Evolutionary conservation across 2,329 filamentous ascomycete species (phyloP).

Genomic region (Pseudocercospora cruenta): DNA sequence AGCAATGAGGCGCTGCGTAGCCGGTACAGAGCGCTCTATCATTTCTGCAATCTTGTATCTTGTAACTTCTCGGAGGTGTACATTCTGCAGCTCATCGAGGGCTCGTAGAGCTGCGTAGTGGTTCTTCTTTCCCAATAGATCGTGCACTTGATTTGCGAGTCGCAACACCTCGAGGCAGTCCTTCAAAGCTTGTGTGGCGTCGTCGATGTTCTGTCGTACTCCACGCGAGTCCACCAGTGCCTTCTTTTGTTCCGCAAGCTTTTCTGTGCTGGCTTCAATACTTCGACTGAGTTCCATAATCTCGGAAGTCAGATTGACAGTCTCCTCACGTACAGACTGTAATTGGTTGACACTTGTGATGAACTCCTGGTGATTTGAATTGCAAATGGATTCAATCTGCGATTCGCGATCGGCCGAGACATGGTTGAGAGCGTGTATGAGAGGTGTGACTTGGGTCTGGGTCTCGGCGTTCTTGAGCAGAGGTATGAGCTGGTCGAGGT

Average conservation of each 20-base stretch:
- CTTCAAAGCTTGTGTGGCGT: conserved; percentile 83
- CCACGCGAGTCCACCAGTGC: conserved; percentile 88
- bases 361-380: conserved; percentile 96
- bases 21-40: conserved; percentile 93
- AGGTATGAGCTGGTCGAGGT: conserved; percentile 92
- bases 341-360: conserved; percentile 90
- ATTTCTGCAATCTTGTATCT: conserved; percentile 94
- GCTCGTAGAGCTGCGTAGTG: conserved; percentile 95
- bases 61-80: conserved; percentile 90
- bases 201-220: conserved; percentile 92
- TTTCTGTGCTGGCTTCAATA: conserved; percentile 93
- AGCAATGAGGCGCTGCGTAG: conserved; percentile 88
- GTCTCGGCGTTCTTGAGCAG: conserved; percentile 84
- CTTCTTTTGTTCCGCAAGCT: conserved; percentile 91
- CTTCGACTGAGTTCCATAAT: conserved; percentile 92
- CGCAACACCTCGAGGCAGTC: conserved; percentile 91
- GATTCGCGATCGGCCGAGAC: conserved; percentile 85
- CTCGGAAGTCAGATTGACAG: conserved; percentile 83
- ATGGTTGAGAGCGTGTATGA: conserved; percentile 76
- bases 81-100: conserved; percentile 92
- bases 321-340: conserved; percentile 88
- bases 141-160: conserved; percentile 91
- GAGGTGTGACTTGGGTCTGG: conserved; percentile 67
- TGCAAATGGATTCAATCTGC: conserved; percentile 92
- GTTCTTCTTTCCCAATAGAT: conserved; percentile 86